Evolutionary conservation across 2,329 filamentous ascomycete genomes (phyloP).

Genomic region (Cercospora sp.): DNA sequence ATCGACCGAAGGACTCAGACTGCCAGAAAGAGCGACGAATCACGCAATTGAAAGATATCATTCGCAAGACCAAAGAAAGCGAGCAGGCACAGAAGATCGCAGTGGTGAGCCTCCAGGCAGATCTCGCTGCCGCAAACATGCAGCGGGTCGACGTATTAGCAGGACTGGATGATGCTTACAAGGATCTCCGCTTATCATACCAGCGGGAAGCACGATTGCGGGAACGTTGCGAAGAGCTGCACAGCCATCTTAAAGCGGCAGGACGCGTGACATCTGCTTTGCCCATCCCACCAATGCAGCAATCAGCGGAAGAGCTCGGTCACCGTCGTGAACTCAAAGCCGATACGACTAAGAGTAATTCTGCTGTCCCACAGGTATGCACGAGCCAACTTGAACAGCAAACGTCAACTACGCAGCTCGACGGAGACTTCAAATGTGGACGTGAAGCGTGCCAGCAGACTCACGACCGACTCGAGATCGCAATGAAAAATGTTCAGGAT

Average conservation of each 20-base stretch:
- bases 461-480: background rate
- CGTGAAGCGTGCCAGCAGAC: background rate
- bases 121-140: constrained; percentile 44
- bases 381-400: background rate
- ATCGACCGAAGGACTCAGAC: constrained; percentile 41
- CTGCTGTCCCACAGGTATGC: background rate
- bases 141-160: constrained; percentile 44
- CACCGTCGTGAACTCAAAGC: background rate
- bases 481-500: background rate
- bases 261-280: background rate
- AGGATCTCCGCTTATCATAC: constrained; percentile 34
- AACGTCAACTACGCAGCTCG: background rate
- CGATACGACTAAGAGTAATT: background rate
- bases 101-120: constrained; percentile 42
- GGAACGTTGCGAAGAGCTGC: background rate
- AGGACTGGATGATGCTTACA: constrained; percentile 38
- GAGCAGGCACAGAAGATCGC: constrained; percentile 41
- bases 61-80: constrained; percentile 42
- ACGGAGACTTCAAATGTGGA: background rate
- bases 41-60: constrained; percentile 42
- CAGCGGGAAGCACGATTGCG: background rate
- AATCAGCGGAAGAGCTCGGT: background rate
- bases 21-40: constrained; percentile 41
- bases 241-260: background rate
- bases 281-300: background rate